Evolutionary conservation across 768 basidiomycete species (phyloP), one percentile per base, ranked within the genome.

Genomic region (Trametes coccinea): DNA sequence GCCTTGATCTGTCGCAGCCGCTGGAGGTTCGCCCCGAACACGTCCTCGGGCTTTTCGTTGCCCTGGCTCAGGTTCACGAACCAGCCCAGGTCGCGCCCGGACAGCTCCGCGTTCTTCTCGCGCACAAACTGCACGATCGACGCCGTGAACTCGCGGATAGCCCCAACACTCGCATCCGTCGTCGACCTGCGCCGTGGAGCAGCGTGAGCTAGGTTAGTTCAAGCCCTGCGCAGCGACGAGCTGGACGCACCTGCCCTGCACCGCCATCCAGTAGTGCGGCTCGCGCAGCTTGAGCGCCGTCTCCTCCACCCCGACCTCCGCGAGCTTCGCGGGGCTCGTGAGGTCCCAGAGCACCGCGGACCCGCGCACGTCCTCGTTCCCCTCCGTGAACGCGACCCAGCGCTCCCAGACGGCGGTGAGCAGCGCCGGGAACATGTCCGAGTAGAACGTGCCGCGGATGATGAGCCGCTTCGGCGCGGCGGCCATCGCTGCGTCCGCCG

Each of bases 21-120:
- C 22, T 66, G 62, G 31, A 73, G 63, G 54, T 72, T 69, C 6
- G 44, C 59, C 14, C 72, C 73, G 55, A 67, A 74, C 1, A 74
- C 70, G n/a, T 69, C 69, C 47, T 68, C 69, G 4, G 67, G 56
- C 39, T 57, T 54, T 60, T 75, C 72, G 14, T 66, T 59, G 0
- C 68, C 72, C 39, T 64, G 65, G 33, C 65, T 62, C 53, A 71
- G 41, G 56, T 60, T 71, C 7, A 71, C 22, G 47, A 68, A 62
- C 64, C 60, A 63, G 27, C 64, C 64, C 0, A 68, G 52, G 48
- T 66, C 64, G 5, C 14, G 39, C 2, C 67, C 64, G 16, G 62
- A 51, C 31, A 68, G 56, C 59, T 57, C 60, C 39, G 63, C 55
- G 44, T 65, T 67, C 61, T 62, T 64, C 47, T 60, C 52, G 37